A percentile compares a stretch with the other conserved stretches of the same genome.
These are phyloP conservation scores for Trichoderma sp. DNA, from an alignment of 2,329 filamentous ascomycete genomes.

Conservation along the genomic window DNA sequence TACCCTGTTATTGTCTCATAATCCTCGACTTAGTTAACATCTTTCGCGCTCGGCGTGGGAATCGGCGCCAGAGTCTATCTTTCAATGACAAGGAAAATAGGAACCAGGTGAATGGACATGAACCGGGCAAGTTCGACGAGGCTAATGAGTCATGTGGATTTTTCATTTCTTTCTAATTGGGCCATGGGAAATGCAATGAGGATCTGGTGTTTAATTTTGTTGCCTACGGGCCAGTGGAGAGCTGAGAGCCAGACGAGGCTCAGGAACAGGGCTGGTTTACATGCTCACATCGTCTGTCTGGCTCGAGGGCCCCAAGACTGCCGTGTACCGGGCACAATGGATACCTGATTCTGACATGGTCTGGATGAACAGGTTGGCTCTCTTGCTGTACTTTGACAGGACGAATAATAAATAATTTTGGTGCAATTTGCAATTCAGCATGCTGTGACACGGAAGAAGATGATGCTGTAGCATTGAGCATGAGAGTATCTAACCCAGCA, in stretches of 20 bases:
- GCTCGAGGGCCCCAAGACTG: constrained; percentile 16
- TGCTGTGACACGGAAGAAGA: neutral
- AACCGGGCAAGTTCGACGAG: constrained; percentile 38
- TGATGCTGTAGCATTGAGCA: neutral
- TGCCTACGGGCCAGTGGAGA: constrained; percentile 21
- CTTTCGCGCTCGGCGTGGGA: constrained; percentile 31
- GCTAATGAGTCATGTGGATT: constrained; percentile 42
- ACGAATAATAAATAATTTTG: constrained; percentile 37
- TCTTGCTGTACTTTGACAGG: constrained; percentile 39
- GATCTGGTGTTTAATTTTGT: constrained; percentile 30
- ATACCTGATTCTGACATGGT: constrained; percentile 35
- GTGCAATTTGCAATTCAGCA: neutral
- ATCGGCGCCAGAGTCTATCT: constrained; percentile 35
- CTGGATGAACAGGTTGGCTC: constrained; percentile 34
- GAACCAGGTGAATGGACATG: constrained; percentile 38
- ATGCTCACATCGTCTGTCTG: constrained; percentile 3
- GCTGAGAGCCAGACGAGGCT: constrained; percentile 7
- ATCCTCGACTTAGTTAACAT: constrained; percentile 35
- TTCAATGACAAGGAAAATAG: constrained; percentile 34
- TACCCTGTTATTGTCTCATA: constrained; percentile 41
- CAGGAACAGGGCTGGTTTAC: neutral
- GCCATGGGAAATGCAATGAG: constrained; percentile 38
- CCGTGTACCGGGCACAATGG: constrained; percentile 33
- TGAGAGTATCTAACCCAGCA: neutral
- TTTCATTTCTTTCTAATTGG: constrained; percentile 42